A percentile compares a stretch with the other conserved stretches of the same genome.
Evolutionary conservation across 495 filamentous ascomycete species (phyloP).

Genomic region (Daldinia concentrica): DNA sequence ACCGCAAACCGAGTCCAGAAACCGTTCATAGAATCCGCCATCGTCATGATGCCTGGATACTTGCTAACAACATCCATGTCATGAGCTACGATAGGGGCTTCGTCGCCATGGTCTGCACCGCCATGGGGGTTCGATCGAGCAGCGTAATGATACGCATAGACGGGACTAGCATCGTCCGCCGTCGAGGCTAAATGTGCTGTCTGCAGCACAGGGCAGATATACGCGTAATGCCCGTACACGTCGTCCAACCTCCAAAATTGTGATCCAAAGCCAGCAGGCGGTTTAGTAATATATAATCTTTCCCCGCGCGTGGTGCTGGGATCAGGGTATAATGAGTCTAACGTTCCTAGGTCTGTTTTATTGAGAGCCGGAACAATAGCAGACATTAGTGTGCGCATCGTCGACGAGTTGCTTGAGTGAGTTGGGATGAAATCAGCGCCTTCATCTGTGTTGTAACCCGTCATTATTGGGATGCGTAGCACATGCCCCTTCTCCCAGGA

Average conservation of each 20-base stretch:
- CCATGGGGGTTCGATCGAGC: constrained; percentile 56
- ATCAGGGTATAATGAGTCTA: constrained; percentile 68
- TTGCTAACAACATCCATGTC: constrained; percentile 53
- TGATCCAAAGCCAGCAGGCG: constrained; percentile 55
- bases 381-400: constrained; percentile 66
- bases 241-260: constrained; percentile 70
- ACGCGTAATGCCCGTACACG: constrained; percentile 72
- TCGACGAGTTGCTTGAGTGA: constrained; percentile 51
- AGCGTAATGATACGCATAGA: constrained; percentile 70
- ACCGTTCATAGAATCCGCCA: constrained; percentile 63
- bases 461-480: constrained; percentile 69
- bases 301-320: constrained; percentile 48
- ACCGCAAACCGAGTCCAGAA: constrained; percentile 66
- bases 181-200: constrained; percentile 62
- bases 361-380: constrained; percentile 63
- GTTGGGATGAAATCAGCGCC: constrained; percentile 67
- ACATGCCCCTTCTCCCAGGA: constrained; percentile 62
- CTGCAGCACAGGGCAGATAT: constrained; percentile 71
- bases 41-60: constrained; percentile 56
- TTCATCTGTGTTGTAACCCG: constrained; percentile 73
- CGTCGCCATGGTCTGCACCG: constrained; percentile 68
- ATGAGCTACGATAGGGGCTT: constrained; percentile 65
- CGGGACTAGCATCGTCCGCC: constrained; percentile 45
- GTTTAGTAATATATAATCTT: constrained; percentile 32
- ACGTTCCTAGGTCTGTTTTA: constrained; percentile 55